A percentile compares a stretch with the other conserved stretches of the same genome.
Conservation (phyloP, 2,329 filamentous ascomycete species). For the Neoarthrinium moseri region DNA sequence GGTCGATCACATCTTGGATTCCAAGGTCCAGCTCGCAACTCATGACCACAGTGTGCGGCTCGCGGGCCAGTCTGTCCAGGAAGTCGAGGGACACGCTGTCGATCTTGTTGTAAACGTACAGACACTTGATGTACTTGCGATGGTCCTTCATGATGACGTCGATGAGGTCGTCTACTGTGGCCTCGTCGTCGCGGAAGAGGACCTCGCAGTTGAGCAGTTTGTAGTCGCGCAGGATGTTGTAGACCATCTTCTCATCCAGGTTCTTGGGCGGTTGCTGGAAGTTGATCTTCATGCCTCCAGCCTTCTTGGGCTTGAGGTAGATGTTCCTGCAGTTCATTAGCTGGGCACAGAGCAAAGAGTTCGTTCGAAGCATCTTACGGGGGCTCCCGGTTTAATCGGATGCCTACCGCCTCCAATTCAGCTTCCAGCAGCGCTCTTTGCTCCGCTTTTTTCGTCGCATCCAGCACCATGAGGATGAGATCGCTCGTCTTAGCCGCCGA, state of each 20-base stretch:
- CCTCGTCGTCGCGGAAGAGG: conserved; percentile 89
- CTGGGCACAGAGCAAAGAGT: neutral
- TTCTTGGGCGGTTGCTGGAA: conserved; percentile 87
- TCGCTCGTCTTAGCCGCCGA: conserved; percentile 98
- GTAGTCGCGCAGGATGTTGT: conserved; percentile 97
- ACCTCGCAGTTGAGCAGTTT: conserved; percentile 98
- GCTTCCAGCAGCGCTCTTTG: conserved; percentile 87
- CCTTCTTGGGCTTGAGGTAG: conserved; percentile 93
- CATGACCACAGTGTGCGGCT: conserved; percentile 96
- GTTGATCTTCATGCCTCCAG: conserved; percentile 97
- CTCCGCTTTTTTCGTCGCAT: conserved; percentile 94
- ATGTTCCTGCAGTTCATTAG: conserved; percentile 70
- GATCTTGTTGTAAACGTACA: conserved; percentile 99
- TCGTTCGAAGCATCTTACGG: conserved; percentile 56
- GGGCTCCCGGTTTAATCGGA: conserved; percentile 85
- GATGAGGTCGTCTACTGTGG: conserved; percentile 96
- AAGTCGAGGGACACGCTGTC: conserved; percentile 92
- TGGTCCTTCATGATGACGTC: conserved; percentile 99
- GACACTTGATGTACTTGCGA: conserved; percentile 89
- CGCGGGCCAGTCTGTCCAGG: conserved; percentile 85
- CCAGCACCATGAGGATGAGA: conserved; percentile 92
- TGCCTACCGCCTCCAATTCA: conserved; percentile 92
- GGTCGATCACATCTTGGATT: conserved; percentile 87
- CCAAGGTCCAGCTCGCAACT: conserved; percentile 94
- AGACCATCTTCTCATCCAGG: conserved; percentile 96